These are phyloP conservation scores for Chrysochromulina tobinii DNA, from an alignment of 78 protist species.

Conservation along the genomic window DNA sequence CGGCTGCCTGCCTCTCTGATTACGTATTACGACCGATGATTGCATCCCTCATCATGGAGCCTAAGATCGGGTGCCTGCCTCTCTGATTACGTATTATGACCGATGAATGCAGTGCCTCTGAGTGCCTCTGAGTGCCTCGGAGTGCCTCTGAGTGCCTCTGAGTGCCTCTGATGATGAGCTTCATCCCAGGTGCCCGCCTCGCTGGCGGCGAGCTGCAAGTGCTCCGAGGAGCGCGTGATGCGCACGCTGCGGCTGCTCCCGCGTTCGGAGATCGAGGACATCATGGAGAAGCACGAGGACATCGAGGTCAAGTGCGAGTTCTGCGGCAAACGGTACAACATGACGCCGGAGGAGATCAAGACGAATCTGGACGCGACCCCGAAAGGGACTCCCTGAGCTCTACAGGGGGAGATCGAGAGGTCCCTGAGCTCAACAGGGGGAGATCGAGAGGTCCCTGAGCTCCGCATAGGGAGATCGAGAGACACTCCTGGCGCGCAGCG, in stretches of 20 bases:
- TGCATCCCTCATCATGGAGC: too few species aligned
- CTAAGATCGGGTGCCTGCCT: too few species aligned
- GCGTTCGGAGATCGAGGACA: background rate
- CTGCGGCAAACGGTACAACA: background rate
- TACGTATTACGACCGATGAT: too few species aligned
- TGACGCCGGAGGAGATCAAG: background rate
- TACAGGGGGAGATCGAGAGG: background rate
- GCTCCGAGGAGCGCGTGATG: background rate
- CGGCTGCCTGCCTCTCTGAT: too few species aligned
- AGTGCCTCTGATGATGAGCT: too few species aligned
- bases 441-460: background rate
- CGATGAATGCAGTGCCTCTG: too few species aligned
- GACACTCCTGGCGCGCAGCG: too few species aligned
- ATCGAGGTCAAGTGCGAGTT: conserved; percentile 18
- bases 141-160: too few species aligned
- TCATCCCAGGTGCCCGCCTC: background rate
- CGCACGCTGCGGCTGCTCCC: background rate
- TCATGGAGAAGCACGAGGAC: background rate
- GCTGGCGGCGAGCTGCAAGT: background rate
- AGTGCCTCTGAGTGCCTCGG: too few species aligned
- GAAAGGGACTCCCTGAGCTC: background rate
- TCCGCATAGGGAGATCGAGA: background rate
- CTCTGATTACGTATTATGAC: too few species aligned
- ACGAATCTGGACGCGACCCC: background rate
- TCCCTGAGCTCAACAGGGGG: background rate